phyloP scores from a whole-genome alignment of 2,329 filamentous ascomycete species.

The Rachicladosporium sp. region DNA sequence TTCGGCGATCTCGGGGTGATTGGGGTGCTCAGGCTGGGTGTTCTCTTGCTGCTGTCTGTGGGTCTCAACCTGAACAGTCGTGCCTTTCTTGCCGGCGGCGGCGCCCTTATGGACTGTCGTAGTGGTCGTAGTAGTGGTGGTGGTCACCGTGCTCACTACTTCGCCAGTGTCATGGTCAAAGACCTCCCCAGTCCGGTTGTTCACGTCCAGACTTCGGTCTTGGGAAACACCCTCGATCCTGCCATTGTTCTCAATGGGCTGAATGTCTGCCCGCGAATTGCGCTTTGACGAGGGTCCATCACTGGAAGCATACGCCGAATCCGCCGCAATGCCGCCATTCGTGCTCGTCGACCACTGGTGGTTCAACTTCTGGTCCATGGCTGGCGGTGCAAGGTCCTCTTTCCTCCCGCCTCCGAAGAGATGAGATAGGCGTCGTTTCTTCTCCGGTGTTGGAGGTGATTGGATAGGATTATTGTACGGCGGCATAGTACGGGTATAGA shows the following conservation, averaged over 20 bases:
- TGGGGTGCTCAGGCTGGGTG: background rate
- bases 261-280: constrained; percentile 8
- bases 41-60: constrained; percentile 1
- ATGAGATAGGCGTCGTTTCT: constrained; percentile 8
- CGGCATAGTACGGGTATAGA: no score
- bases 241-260: constrained; percentile 17
- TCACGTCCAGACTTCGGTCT: constrained; percentile 16
- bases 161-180: constrained; percentile 20
- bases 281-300: constrained; percentile 7
- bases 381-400: background rate
- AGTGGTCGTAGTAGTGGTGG: constrained; percentile 22
- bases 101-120: constrained; percentile 8
- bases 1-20: constrained; percentile 6
- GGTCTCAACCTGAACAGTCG: constrained; percentile 11
- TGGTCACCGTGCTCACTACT: constrained; percentile 18
- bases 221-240: constrained; percentile 15
- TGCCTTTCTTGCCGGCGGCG: constrained; percentile 8
- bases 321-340: background rate
- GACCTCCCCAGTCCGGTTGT: constrained; percentile 18
- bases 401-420: constrained; percentile 14
- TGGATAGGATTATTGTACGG: no score
- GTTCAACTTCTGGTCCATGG: no score
- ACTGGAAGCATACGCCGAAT: constrained; percentile 17
- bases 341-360: no score
- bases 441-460: constrained; percentile 2